Evolutionary conservation across 352 stramenopile genomes (phyloP).

Genomic region (Pythium biforme): DNA sequence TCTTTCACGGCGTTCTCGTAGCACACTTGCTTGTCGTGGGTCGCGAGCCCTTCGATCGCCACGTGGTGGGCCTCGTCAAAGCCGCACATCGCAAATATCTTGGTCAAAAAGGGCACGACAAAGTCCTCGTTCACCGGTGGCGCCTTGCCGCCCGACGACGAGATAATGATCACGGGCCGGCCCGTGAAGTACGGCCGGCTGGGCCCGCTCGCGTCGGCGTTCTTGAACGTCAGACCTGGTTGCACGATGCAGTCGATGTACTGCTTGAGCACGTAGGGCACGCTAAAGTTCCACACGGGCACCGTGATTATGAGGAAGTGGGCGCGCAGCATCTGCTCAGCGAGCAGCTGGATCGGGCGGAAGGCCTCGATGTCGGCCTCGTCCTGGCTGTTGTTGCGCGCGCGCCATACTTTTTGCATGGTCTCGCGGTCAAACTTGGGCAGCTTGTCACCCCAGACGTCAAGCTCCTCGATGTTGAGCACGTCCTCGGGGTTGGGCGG

Average conservation of each 20-base stretch:
- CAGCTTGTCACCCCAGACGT: constrained; percentile 60
- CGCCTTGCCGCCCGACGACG: constrained; percentile 66
- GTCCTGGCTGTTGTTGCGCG: constrained; percentile 61
- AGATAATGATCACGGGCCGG: constrained; percentile 68
- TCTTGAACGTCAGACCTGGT: constrained; percentile 62
- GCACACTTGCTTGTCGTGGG: constrained; percentile 62
- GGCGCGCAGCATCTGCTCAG: constrained; percentile 59
- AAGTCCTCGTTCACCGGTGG: constrained; percentile 57
- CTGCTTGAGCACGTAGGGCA: constrained; percentile 80
- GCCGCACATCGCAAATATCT: constrained; percentile 77
- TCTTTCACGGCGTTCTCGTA: constrained; percentile 53
- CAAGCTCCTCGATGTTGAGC: constrained; percentile 65
- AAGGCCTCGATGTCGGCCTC: constrained; percentile 54
- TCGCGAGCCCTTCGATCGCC: constrained; percentile 58
- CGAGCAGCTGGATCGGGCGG: constrained; percentile 59
- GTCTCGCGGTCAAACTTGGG: constrained; percentile 72
- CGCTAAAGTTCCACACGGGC: constrained; percentile 77
- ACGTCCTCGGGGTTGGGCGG: constrained; percentile 41
- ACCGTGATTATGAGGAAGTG: constrained; percentile 77
- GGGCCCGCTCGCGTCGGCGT: constrained; percentile 57
- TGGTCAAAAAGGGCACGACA: constrained; percentile 67
- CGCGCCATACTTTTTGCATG: constrained; percentile 69
- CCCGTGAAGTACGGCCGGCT: constrained; percentile 60
- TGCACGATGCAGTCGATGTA: constrained; percentile 84
- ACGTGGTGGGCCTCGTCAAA: constrained; percentile 69